Evolutionary conservation across 2,329 filamentous ascomycete genomes (phyloP).

Genomic region (Fusarium illudens): DNA sequence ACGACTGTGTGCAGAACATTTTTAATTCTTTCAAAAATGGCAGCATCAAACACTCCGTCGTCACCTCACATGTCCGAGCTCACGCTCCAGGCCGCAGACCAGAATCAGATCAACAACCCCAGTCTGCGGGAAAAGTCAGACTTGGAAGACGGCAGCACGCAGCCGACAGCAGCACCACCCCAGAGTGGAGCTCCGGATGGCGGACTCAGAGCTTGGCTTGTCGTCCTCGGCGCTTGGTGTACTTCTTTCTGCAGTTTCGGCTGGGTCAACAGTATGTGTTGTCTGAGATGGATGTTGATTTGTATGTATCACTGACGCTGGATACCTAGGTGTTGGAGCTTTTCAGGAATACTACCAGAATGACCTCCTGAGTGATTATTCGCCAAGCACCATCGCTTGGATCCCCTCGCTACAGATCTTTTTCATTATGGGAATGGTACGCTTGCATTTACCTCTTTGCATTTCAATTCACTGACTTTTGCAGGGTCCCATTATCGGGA

Average conservation of each 20-base stretch:
- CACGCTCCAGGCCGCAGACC: conserved; percentile 10
- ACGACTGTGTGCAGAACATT: background rate
- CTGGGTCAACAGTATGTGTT: conserved; percentile 55
- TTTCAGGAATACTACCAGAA: conserved; percentile 68
- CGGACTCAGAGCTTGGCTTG: conserved; percentile 48
- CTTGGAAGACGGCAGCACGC: conserved; percentile 13
- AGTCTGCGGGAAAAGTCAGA: conserved; percentile 15
- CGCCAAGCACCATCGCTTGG: conserved; percentile 67
- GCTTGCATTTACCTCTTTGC: conserved; percentile 7
- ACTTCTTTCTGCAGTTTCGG: conserved; percentile 53
- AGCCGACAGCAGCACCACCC: background rate
- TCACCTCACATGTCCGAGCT: conserved; percentile 21
- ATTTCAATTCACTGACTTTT: background rate
- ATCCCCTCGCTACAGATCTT: conserved; percentile 66
- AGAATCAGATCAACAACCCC: conserved; percentile 1
- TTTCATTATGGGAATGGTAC: conserved; percentile 60
- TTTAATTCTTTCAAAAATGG: background rate
- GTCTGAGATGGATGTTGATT: background rate
- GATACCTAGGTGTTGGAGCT: conserved; percentile 55
- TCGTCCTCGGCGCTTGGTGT: conserved; percentile 53
- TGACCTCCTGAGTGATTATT: conserved; percentile 57
- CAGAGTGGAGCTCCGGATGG: conserved; percentile 20
- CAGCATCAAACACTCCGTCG: conserved; percentile 1
- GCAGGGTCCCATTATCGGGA: conserved; percentile 68
- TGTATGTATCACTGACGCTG: background rate